phyloP scores from a whole-genome alignment of 1,284 basidiomycete species.

The Butyriboletus appendiculatus region DNA sequence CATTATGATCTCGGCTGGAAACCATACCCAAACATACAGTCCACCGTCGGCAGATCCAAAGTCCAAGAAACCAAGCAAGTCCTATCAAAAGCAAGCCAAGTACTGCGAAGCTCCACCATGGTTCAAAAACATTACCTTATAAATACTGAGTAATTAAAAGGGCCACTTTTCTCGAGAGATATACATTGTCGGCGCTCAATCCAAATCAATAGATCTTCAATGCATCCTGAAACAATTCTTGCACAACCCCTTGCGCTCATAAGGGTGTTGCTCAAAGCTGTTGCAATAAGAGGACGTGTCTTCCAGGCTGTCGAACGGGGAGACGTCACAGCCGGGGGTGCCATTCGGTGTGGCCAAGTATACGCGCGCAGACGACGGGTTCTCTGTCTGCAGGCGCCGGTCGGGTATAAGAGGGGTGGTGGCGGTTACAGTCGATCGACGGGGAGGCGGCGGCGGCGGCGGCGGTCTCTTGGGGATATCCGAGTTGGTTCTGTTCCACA shows the following conservation, averaged over 20 bases:
- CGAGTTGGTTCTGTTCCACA: slow-evolving; percentile 30
- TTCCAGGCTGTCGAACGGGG: slow-evolving; percentile 36
- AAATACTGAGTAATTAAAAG: slow-evolving; percentile 11
- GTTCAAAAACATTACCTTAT: not conserved
- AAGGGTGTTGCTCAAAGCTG: slow-evolving; percentile 22
- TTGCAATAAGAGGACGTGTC: slow-evolving; percentile 25
- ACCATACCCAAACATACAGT: not conserved
- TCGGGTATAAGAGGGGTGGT: slow-evolving; percentile 24
- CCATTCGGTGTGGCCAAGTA: slow-evolving; percentile 10
- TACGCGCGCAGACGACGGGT: slow-evolving; percentile 1
- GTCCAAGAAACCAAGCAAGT: not conserved
- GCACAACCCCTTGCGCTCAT: slow-evolving; percentile 24
- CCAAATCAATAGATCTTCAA: not conserved
- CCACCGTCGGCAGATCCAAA: not conserved
- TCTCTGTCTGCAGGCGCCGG: slow-evolving; percentile 19
- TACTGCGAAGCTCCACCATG: not conserved
- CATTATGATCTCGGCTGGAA: not conserved
- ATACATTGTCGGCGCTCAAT: not conserved
- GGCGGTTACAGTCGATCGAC: slow-evolving; percentile 30
- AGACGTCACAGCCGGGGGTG: slow-evolving; percentile 12
- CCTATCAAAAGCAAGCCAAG: not conserved
- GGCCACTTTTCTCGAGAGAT: not conserved
- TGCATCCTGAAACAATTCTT: slow-evolving; percentile 31
- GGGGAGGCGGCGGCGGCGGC: slow-evolving; percentile 44
- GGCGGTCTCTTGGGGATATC: slow-evolving; percentile 33